Evolutionary conservation across 805 yeast genomes (phyloP), one percentile per base, ranked within the genome.

Genomic region (Wickerhamiella azymoides): DNA sequence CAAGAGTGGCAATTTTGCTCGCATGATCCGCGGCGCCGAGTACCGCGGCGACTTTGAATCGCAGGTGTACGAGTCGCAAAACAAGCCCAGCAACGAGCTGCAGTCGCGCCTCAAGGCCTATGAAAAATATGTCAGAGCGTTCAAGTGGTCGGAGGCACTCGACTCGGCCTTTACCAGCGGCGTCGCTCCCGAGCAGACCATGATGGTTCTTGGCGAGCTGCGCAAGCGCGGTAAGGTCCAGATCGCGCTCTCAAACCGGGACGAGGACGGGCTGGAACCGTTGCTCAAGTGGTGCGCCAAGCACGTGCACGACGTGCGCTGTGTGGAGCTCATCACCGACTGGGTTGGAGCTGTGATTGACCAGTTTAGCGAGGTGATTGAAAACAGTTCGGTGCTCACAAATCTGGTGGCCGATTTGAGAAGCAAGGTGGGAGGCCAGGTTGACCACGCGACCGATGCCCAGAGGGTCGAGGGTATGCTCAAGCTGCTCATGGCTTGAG

Each of bases 401-500:
- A 92, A 82, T 54, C 68, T 84, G 44, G 64, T 86, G 40, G 64
- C 69, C 42, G 72, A 74, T 47, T 66, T 92, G 51, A 69, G 71
- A 36, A 43, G 45, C 7, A 76, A 75, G 55, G 70, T 89, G 24
- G 73, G 72, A 47, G 59, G 65, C 28, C 96, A 89, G 63, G 75
- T 86, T 19, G 73, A 71, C 47, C 79, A 81, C 57, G 83, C 95
- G 38, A 76, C 76, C 59, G 96, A 88, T 59, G 94, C 96, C 6
- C 82, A 80, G 61, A 80, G 77, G 60, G 77, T 92, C 38, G 85
- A 82, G 56, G 98, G 98, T 46, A 92, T 92, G 96, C 68, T 92
- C 55, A 93, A 85, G 63, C 64, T 92, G 54, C 69, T 89, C 56
- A 79, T 86, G 49, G 61, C 59, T 7, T 62, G 62, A 14, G 57